Evolutionary conservation across 768 basidiomycete genomes (phyloP).

Genomic region (Lactifluus volemus): DNA sequence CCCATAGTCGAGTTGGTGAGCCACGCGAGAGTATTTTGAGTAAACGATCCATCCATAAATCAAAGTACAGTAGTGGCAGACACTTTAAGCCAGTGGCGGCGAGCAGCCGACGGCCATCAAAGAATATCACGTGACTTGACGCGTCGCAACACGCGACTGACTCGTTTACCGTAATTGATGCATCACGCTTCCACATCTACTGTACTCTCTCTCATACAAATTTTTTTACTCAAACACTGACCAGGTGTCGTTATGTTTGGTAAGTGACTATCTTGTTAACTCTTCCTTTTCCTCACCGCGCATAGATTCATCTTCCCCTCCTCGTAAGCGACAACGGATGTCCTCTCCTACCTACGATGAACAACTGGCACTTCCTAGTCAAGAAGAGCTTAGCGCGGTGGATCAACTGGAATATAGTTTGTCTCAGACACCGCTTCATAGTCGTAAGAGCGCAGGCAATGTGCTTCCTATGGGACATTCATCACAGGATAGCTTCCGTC

Average conservation of each 20-base stretch:
- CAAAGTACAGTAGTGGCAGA: too few species aligned
- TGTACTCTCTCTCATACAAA: neutral
- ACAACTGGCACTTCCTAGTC: constrained; percentile 33
- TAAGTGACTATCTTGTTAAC: neutral
- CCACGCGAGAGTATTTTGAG: too few species aligned
- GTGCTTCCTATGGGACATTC: neutral
- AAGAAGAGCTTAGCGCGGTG: constrained; percentile 26
- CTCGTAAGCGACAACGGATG: constrained; percentile 49
- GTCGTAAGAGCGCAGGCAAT: neutral
- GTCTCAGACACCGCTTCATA: neutral
- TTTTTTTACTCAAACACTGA: neutral
- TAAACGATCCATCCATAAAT: too few species aligned
- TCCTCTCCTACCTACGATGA: constrained; percentile 54
- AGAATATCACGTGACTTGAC: neutral
- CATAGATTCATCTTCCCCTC: constrained; percentile 30
- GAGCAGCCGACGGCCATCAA: too few species aligned
- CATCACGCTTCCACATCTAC: neutral
- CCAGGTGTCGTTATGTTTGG: neutral
- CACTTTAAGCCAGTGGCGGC: too few species aligned
- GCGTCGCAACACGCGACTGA: neutral
- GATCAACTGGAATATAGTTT: constrained; percentile 3
- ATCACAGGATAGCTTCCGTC: neutral
- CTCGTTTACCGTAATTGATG: neutral
- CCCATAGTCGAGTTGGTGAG: neutral
- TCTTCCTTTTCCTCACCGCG: neutral